phyloP scores from a whole-genome alignment of 768 basidiomycete genomes.

The Lactarius sanguifluus region DNA sequence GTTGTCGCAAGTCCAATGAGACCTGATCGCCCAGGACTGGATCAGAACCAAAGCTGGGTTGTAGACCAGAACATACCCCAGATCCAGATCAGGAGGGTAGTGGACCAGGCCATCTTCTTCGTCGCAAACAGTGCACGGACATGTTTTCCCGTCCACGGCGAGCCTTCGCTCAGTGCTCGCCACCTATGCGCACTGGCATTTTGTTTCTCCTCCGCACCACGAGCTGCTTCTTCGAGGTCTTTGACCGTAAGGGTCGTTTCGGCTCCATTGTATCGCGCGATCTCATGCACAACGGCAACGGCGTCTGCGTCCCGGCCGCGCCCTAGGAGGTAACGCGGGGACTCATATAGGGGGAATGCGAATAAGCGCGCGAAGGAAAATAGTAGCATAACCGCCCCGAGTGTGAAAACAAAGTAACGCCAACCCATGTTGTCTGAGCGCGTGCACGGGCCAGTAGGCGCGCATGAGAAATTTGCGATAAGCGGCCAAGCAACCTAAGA shows the following conservation, averaged over 20 bases:
- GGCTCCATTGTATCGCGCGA: constrained; percentile 53
- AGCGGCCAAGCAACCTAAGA: constrained; percentile 58
- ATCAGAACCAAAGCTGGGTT: background rate
- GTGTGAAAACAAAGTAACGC: constrained; percentile 56
- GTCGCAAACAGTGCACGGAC: constrained; percentile 64
- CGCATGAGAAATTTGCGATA: constrained; percentile 55
- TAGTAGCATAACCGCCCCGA: constrained; percentile 53
- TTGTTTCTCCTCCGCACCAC: constrained; percentile 28
- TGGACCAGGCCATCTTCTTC: constrained; percentile 62
- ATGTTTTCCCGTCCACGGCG: constrained; percentile 43
- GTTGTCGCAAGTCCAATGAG: constrained; percentile 40
- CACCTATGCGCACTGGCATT: constrained; percentile 22
- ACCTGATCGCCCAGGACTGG: constrained; percentile 24
- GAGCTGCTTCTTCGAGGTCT: constrained; percentile 41
- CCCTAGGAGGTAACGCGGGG: constrained; percentile 57
- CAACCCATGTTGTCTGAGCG: constrained; percentile 60
- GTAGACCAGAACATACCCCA: constrained; percentile 39
- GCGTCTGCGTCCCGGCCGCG: constrained; percentile 54
- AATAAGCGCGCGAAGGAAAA: constrained; percentile 56
- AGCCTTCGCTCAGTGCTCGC: constrained; percentile 42
- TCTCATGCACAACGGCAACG: constrained; percentile 45
- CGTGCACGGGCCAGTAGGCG: constrained; percentile 38
- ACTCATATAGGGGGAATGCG: constrained; percentile 53
- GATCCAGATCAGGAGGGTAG: constrained; percentile 52
- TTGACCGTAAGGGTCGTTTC: constrained; percentile 45